These are phyloP conservation scores for Leucaena leucocephala DNA, from an alignment of 306 rosid genomes.

Conservation along the genomic window DNA sequence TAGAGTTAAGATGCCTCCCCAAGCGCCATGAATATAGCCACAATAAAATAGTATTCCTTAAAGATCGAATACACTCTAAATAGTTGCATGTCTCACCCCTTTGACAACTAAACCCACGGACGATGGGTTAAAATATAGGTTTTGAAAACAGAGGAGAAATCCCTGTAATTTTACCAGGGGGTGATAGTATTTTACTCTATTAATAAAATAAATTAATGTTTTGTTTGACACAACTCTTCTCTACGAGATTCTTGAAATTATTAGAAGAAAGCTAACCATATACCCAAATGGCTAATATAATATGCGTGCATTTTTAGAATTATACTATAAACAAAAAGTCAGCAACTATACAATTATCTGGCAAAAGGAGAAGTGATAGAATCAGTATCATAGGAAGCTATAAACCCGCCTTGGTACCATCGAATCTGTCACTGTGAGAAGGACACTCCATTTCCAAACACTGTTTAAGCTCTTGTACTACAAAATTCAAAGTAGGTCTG, in stretches of 20 bases:
- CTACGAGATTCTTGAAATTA: too few relatives aligned
- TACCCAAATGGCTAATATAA: background rate
- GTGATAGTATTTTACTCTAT: too few relatives aligned
- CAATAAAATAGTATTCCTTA: too few relatives aligned
- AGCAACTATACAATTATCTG: slow-evolving; percentile 22
- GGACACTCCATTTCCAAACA: slow-evolving; percentile 49
- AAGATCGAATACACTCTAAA: too few relatives aligned
- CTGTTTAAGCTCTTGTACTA: slow-evolving; percentile 49
- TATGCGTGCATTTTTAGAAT: background rate
- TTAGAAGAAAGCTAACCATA: background rate
- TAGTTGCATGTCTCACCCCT: too few relatives aligned
- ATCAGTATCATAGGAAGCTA: slow-evolving; percentile 34
- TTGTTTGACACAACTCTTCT: background rate
- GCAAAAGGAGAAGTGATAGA: slow-evolving; percentile 40
- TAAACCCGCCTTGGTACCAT: slow-evolving; percentile 12
- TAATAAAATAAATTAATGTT: too few relatives aligned
- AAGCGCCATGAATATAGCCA: too few relatives aligned
- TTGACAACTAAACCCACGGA: too few relatives aligned
- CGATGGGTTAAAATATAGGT: too few relatives aligned
- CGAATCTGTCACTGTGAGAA: slow-evolving; percentile 26
- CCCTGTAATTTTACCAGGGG: too few relatives aligned
- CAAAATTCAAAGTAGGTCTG: slow-evolving; percentile 57
- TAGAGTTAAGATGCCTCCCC: too few relatives aligned
- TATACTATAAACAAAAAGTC: background rate
- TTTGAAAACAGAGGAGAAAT: too few relatives aligned